These are phyloP conservation scores for Lactarius tabidus DNA, from an alignment of 768 basidiomycete genomes.

Conservation along the genomic window DNA sequence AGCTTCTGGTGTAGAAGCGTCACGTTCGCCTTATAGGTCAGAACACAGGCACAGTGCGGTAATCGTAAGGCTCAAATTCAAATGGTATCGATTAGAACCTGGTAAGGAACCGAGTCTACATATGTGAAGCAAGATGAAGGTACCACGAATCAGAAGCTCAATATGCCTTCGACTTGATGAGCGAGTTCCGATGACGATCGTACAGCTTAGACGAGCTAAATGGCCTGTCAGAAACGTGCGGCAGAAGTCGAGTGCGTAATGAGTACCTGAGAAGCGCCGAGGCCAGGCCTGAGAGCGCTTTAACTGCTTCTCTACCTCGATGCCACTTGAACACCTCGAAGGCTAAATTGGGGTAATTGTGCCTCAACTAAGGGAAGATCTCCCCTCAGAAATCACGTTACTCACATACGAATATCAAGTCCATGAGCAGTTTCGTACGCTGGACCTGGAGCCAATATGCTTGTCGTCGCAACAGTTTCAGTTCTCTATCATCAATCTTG, in stretches of 20 bases:
- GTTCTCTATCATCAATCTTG: conserved; percentile 67
- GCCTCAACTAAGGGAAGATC: conserved; percentile 12
- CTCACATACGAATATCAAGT: conserved; percentile 84
- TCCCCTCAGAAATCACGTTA: conserved; percentile 23
- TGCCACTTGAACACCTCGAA: conserved; percentile 75
- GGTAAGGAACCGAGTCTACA: conserved; percentile 17
- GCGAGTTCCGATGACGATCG: conserved; percentile 60
- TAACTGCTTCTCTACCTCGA: conserved; percentile 54
- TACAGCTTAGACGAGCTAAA: conserved; percentile 68
- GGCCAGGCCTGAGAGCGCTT: conserved; percentile 62
- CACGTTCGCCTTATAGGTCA: neutral
- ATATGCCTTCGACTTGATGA: conserved; percentile 57
- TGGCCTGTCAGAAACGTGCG: conserved; percentile 17
- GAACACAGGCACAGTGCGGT: neutral
- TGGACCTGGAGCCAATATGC: conserved; percentile 73
- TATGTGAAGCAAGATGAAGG: conserved; percentile 14
- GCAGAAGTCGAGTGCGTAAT: conserved; percentile 17
- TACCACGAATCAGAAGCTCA: conserved; percentile 30
- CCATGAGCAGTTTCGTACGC: conserved; percentile 72
- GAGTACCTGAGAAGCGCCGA: conserved; percentile 70
- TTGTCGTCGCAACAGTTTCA: conserved; percentile 61
- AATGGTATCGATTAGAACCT: conserved; percentile 12
- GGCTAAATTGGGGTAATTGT: conserved; percentile 39
- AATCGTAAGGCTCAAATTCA: conserved; percentile 4
- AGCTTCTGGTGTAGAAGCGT: neutral